Evolutionary conservation across 345 rosid genomes (phyloP).

Genomic region (Sapria himalayana): DNA sequence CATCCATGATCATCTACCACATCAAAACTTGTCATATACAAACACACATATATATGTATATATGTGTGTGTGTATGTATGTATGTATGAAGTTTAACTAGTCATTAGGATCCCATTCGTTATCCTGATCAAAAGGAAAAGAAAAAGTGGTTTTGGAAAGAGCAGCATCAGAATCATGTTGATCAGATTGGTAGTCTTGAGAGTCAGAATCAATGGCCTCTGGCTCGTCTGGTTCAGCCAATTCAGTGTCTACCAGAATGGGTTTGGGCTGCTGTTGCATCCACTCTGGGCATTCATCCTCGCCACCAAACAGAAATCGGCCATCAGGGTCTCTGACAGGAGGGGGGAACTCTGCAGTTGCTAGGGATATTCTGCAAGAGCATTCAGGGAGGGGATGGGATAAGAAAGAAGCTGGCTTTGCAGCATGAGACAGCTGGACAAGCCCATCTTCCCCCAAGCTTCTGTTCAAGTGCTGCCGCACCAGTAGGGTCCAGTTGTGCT

Average conservation of each 20-base stretch:
- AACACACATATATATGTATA: too few relatives aligned
- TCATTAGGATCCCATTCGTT: too few relatives aligned
- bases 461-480: slow-evolving; percentile 65
- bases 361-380: slow-evolving; percentile 71
- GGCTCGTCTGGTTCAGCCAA: slow-evolving; percentile 23
- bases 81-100: too few relatives aligned
- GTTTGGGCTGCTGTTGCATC: slow-evolving; percentile 28
- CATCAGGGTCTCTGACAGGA: slow-evolving; percentile 18
- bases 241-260: slow-evolving; percentile 16
- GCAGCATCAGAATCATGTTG: too few relatives aligned
- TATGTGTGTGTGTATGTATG: too few relatives aligned
- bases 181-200: too few relatives aligned
- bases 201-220: too few relatives aligned
- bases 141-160: too few relatives aligned
- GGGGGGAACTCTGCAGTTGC: slow-evolving; percentile 16
- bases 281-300: slow-evolving; percentile 86
- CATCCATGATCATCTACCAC: too few relatives aligned
- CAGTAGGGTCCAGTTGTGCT: slow-evolving; percentile 48
- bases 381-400: slow-evolving; percentile 90
- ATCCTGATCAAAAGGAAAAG: too few relatives aligned
- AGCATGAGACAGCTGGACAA: slow-evolving; percentile 36
- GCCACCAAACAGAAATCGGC: slow-evolving; percentile 38
- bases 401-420: slow-evolving; percentile 57
- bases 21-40: too few relatives aligned
- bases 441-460: slow-evolving; percentile 64